phyloP scores from a whole-genome alignment of 2,329 filamentous ascomycete genomes.

The Ilyonectria sp. region DNA sequence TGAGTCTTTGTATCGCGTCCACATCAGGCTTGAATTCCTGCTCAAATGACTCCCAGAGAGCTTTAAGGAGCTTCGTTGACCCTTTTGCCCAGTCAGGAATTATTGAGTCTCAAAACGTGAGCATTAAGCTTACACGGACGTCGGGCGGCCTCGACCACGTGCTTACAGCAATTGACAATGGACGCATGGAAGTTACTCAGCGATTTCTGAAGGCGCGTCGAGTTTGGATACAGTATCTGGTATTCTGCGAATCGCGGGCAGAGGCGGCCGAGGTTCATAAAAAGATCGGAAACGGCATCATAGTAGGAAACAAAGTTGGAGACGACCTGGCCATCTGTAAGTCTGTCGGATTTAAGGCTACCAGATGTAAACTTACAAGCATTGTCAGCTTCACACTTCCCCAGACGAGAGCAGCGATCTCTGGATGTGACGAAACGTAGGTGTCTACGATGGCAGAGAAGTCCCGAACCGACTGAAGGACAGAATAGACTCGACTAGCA shows the following conservation, averaged over 20 bases:
- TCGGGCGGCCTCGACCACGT: conserved; percentile 47
- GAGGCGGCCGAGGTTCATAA: conserved; percentile 52
- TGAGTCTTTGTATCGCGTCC: conserved; percentile 36
- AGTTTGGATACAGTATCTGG: conserved; percentile 53
- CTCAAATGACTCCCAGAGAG: conserved; percentile 49
- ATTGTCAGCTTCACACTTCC: conserved; percentile 60
- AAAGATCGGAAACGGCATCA: conserved; percentile 54
- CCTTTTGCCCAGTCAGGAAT: conserved; percentile 30
- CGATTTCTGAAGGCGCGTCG: conserved; percentile 50
- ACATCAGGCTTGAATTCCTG: conserved; percentile 47
- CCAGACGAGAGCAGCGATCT: conserved; percentile 59
- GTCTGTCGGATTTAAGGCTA: too few relatives aligned
- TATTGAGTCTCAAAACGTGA: neutral
- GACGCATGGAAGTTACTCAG: conserved; percentile 54
- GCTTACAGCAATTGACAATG: conserved; percentile 54
- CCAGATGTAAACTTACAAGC: conserved; percentile 44
- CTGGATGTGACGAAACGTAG: conserved; percentile 55
- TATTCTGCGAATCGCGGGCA: conserved; percentile 57
- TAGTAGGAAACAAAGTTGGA: conserved; percentile 58
- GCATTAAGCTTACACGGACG: conserved; percentile 43
- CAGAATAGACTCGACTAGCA: conserved; percentile 47
- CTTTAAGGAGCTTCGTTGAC: conserved; percentile 37
- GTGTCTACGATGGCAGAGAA: conserved; percentile 56
- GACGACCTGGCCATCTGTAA: conserved; percentile 42
- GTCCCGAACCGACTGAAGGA: conserved; percentile 55